Base-by-base conservation (phyloP, 2,329 filamentous ascomycete species). In the Fusarium musae region DNA sequence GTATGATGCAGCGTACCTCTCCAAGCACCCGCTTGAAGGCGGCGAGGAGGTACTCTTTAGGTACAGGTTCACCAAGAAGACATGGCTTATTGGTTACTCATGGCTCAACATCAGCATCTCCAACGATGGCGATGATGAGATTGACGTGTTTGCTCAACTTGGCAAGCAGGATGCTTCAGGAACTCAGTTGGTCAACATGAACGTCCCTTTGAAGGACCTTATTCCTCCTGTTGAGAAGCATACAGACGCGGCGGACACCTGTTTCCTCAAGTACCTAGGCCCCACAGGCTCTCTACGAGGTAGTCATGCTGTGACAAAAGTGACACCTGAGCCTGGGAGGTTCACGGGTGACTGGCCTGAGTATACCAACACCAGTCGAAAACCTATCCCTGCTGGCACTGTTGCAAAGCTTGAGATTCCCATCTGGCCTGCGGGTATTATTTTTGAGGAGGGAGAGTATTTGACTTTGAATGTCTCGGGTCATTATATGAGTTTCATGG, bases 401-500 rank as follows among this genome's bases (percentile, higher is more conserved):
- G n/a, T 34, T 30, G 26, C 44, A 1, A 59, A 40, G 23, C 44
- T 59, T 1, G 44, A 59, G n/a, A 11, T 59, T 21, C 57, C 57
- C 1, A 52, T 59, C 36, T 59, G 57, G 57, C 57, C 57, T 12
- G 52, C 57, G 12, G 43, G 57, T 1, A 40, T 59, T 13, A 50
- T 59, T 5, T 59, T n/a, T 40, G 57, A 59, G 9, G 43, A 59
- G 57, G 57, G 43, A 6, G 57, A 59, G 26, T 59, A 59, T 19
- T 5, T 52, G 21, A 59, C 57, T 3, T 34, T 52, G 28, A 52
- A 59, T 15, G 34, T 59, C 5, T 52, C 57, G 11, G 57, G 57
- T 1, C 57, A 59, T 17, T 59, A 59, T 6, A 52, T 59, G 57
- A 59, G 57, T 17, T 59, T 59, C 10, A 59, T 59, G 57, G 57